A percentile compares a stretch with the other conserved stretches of the same genome.
phyloP scores from a whole-genome alignment of 768 basidiomycete genomes.

The Glaciozyma antarctica region DNA sequence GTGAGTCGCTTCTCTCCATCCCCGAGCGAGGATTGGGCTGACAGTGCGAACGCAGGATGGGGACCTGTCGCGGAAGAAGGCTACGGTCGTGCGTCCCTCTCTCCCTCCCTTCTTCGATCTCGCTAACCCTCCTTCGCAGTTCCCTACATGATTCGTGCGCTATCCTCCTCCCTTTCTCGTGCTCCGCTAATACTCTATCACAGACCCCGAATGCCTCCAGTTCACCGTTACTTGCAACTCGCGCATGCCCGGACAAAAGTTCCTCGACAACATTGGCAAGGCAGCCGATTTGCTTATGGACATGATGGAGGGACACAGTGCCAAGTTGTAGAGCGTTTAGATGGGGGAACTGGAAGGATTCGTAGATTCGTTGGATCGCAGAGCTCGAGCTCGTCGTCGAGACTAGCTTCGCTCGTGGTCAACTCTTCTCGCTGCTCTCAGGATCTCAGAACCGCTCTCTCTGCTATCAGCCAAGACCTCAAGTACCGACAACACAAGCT shows the following conservation, averaged over 20 bases:
- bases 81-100: conserved; percentile 49
- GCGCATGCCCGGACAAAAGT: conserved; percentile 12
- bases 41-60: conserved; percentile 79
- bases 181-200: neutral
- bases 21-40: conserved; percentile 49
- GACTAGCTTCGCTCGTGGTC: too few relatives aligned
- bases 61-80: conserved; percentile 89
- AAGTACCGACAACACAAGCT: too few relatives aligned
- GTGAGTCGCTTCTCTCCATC: conserved; percentile 30
- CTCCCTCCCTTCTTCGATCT: neutral
- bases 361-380: too few relatives aligned
- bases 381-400: too few relatives aligned
- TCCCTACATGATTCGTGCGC: conserved; percentile 60
- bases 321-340: conserved; percentile 16
- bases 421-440: too few relatives aligned
- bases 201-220: conserved; percentile 32
- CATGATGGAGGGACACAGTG: conserved; percentile 12
- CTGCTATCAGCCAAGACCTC: too few relatives aligned
- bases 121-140: conserved; percentile 6
- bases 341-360: too few relatives aligned
- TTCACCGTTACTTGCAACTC: conserved; percentile 29
- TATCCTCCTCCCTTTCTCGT: neutral
- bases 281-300: conserved; percentile 35
- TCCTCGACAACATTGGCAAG: conserved; percentile 21
- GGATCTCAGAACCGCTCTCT: too few relatives aligned